Base-by-base conservation (phyloP, 202 grass and related monocot species). In the Setaria viridis region DNA sequence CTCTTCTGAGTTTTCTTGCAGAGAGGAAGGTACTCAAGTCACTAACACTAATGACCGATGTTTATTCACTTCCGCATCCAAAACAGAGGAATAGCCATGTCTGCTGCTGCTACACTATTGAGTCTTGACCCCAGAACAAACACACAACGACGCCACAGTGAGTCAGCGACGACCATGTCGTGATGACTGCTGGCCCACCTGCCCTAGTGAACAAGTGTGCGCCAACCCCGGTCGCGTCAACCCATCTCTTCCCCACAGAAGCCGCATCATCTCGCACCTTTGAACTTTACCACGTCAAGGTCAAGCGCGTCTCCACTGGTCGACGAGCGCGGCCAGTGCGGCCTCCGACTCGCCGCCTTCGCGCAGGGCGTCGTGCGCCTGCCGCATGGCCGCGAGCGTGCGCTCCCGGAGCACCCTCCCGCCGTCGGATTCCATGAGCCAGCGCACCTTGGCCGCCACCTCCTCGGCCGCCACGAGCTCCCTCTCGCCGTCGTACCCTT, bases 401-500 rank as follows among this genome's bases (percentile, higher is more conserved):
- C 88, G 83, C 53, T 86, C 88, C 25, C 80, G 86, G 67, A 95
- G 85, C 75, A 4, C 49, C 69, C 62, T 85, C 14, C 90, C 90
- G 8, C 74, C 79, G 0, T 92, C 82, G 0, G 93, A 84, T 0
- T 92, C 90, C 90, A 95, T 92, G 20, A 95, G 58, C 93, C 90
- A 95, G 15, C 82, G 51, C 62, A 92, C 86, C 79, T 92, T 95
- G 9, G 37, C 63, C 34, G 86, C 90, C 34, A 95, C 85, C 35
- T 92, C 90, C 46, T 45, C 85, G 3, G 78, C 87, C 4, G 17
- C 2, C 34, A 92, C 93, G 54, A 78, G 2, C 10, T 76, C 90
- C 25, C 62, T 33, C 0, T 16, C 64, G 7, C 4, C 29, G 56
- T 92, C 85, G 43, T 92, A 95, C 10, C 90, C 93, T 78, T 92